Evolutionary conservation across 2,329 filamentous ascomycete genomes (phyloP), one percentile per base, ranked within the genome.

Genomic region (Trichoderma simmonsii): DNA sequence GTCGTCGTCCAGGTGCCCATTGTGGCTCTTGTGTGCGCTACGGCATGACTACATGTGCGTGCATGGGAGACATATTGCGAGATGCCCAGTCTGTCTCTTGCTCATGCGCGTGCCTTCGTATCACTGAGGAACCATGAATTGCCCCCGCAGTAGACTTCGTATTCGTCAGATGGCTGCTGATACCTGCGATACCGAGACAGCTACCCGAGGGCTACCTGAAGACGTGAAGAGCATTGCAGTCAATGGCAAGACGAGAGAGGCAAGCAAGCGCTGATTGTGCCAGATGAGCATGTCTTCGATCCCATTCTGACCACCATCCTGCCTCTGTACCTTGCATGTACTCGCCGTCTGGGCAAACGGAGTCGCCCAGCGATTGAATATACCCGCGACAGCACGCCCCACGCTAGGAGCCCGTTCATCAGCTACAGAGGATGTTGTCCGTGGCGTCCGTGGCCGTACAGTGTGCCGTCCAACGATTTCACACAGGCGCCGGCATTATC

Each of bases 81-180:
- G 67, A 70, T 70, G 67, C 67, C 67, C 57, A 70, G 56, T 70
- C 67, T 36, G 67, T 70, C 67, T 54, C n/a, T 62, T 43, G 15
- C 18, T 63, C 32, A 69, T 69, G 64, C 71, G 56, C 43, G 64
- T 28, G 59, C 24, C 71, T 72, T 72, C 71, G 71, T 72, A 72
- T 72, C 71, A 57, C 60, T 57, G 63, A 68, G 51, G 64, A 72
- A 72, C 71, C 71, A 72, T 68, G 57, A 54, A 69, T 48, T 56
- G 71, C 28, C 71, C 71, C 71, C 71, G 71, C 71, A 72, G 71
- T 68, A 72, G 71, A 72, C 71, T 72, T 72, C 71, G 71, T 72
- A 72, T 72, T 72, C 71, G 64, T 68, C 71, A 72, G 64, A 57
- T 59, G 48, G 71, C 64, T 28, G 28, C 62, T 57, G 32, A 56